These are phyloP conservation scores for Erigeron canadensis DNA, from an alignment of 129 eudicot genomes.

Conservation along the genomic window DNA sequence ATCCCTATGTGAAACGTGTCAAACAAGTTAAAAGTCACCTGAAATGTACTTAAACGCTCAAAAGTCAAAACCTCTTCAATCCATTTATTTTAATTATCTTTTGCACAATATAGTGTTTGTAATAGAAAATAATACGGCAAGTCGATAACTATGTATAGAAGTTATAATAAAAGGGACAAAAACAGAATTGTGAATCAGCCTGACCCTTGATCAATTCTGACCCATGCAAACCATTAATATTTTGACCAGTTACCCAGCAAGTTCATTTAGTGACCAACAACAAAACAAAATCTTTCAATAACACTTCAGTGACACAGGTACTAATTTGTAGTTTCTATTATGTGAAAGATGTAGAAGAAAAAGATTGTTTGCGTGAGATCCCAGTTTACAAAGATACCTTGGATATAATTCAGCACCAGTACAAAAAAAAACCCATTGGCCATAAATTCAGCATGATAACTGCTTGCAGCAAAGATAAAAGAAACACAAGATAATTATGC, in stretches of 20 bases:
- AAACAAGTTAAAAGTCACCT: not conserved
- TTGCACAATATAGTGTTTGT: not conserved
- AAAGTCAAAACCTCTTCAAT: not conserved
- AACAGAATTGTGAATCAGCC: not conserved
- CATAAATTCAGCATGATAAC: conserved; percentile 8
- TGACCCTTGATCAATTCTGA: not conserved
- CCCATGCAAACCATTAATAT: not conserved
- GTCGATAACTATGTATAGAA: not conserved
- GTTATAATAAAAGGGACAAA: not conserved
- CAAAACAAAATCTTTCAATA: not conserved
- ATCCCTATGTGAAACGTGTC: not conserved
- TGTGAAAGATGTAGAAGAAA: conserved; percentile 6
- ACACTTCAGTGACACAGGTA: conserved; percentile 7
- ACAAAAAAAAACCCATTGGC: conserved; percentile 8
- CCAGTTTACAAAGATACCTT: not conserved
- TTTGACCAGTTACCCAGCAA: not conserved
- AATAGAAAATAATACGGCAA: not conserved
- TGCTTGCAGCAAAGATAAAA: not conserved
- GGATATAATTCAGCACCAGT: not conserved
- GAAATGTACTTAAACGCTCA: conserved; percentile 8
- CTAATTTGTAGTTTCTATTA: not conserved
- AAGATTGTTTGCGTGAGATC: not conserved
- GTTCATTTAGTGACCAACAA: not conserved
- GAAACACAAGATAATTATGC: conserved; percentile 2
- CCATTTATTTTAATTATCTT: not conserved